A percentile compares a stretch with the other conserved stretches of the same genome.
Conservation (phyloP, 1,139 yeast genomes). For the Sugiyamaella pinicola region DNA sequence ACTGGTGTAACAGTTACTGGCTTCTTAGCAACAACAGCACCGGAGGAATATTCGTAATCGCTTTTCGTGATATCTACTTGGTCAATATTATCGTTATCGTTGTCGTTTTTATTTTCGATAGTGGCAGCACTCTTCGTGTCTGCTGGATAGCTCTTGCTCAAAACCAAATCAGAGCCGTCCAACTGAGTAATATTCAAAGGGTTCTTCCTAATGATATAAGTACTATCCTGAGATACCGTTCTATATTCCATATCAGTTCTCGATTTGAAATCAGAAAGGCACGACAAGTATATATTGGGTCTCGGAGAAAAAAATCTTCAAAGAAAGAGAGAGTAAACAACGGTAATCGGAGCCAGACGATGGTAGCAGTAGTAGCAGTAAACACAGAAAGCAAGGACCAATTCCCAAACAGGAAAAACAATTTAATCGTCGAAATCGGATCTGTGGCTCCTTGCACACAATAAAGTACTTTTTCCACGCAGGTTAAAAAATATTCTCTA, state of each 20-base stretch:
- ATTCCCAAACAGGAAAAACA: slow-evolving; percentile 7
- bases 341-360: background rate
- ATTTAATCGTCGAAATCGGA: background rate
- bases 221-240: slow-evolving; percentile 34
- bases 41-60: slow-evolving; percentile 7
- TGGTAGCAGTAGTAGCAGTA: background rate
- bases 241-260: slow-evolving; percentile 27
- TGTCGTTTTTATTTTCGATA: no score
- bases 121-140: background rate
- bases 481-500: slow-evolving; percentile 1
- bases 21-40: slow-evolving; percentile 5
- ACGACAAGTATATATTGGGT: background rate
- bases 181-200: slow-evolving; percentile 37
- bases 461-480: slow-evolving; percentile 5
- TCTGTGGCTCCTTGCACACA: slow-evolving; percentile 5
- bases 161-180: slow-evolving; percentile 41
- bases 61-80: slow-evolving; percentile 1
- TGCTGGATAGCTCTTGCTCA: slow-evolving; percentile 18
- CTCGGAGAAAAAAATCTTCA: background rate
- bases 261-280: background rate
- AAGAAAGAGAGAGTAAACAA: background rate
- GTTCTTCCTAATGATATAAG: slow-evolving; percentile 32
- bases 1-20: slow-evolving; percentile 11
- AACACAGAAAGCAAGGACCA: background rate
- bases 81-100: slow-evolving; percentile 10